Evolutionary conservation across 1,284 basidiomycete genomes (phyloP).

Genomic region (Irpex sp.): DNA sequence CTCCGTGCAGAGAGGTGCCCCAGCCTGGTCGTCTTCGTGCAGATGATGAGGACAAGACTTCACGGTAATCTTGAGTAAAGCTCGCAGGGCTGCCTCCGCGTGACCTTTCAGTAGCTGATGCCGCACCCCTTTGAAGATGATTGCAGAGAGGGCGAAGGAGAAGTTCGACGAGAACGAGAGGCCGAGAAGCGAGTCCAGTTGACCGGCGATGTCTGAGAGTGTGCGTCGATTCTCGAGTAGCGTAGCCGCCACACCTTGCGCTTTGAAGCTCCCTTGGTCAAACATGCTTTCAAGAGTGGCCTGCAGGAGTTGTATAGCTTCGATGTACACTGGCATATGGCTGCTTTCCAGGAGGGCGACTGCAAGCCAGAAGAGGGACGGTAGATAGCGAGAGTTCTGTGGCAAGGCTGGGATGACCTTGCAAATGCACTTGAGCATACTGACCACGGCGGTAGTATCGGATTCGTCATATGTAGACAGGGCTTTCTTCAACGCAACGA

Average conservation of each 20-base stretch:
- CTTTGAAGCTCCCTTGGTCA: conserved; percentile 51
- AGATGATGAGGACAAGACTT: conserved; percentile 38
- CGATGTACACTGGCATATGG: conserved; percentile 69
- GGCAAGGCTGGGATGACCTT: conserved; percentile 72
- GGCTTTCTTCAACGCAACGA: conserved; percentile 75
- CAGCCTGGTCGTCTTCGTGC: conserved; percentile 34
- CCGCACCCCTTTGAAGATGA: conserved; percentile 84
- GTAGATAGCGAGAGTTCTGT: conserved; percentile 68
- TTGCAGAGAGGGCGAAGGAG: conserved; percentile 77
- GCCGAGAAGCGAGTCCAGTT: conserved; percentile 71
- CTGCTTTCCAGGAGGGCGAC: conserved; percentile 79
- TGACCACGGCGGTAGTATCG: conserved; percentile 74
- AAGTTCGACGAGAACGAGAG: conserved; percentile 79
- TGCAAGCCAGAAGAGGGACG: conserved; percentile 82
- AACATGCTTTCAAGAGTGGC: conserved; percentile 69
- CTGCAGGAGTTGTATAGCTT: conserved; percentile 64
- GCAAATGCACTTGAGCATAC: conserved; percentile 84
- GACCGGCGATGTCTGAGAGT: conserved; percentile 66
- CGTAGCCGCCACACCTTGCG: conserved; percentile 49
- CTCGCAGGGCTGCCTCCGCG: conserved; percentile 56
- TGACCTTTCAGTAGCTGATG: conserved; percentile 59
- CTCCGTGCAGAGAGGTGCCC: conserved; percentile 48
- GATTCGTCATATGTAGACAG: conserved; percentile 62
- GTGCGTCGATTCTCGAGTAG: conserved; percentile 65
- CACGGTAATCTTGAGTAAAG: conserved; percentile 54